Percentiles rank a stretch among this genome's conserved stretches.
phyloP scores from a whole-genome alignment of 129 eudicot genomes.

The Deinandra increscens region DNA sequence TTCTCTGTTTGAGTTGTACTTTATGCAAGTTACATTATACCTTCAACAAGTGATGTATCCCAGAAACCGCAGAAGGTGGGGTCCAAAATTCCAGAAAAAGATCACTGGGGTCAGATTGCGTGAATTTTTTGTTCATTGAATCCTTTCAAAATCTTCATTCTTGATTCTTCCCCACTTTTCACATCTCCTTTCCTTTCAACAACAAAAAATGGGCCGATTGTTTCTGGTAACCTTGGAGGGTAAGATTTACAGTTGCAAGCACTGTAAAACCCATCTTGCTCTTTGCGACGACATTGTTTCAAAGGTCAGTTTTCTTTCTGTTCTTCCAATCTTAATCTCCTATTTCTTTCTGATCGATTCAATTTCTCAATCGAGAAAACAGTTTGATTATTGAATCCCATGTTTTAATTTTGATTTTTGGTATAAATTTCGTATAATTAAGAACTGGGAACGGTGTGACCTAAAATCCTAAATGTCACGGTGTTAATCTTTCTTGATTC shows the following conservation, averaged over 20 bases:
- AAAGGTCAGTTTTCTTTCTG: slow-evolving; percentile 44
- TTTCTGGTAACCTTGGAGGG: slow-evolving; percentile 82
- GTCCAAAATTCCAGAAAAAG: slow-evolving; percentile 23
- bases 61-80: slow-evolving; percentile 25
- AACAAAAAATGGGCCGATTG: slow-evolving; percentile 67
- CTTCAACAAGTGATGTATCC: not conserved
- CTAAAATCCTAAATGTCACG: no score
- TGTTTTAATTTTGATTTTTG: slow-evolving; percentile 18
- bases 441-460: no score
- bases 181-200: slow-evolving; percentile 20
- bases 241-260: slow-evolving; percentile 88
- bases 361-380: no score
- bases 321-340: slow-evolving; percentile 11
- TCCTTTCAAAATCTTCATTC: slow-evolving; percentile 20
- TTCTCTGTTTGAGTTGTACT: not conserved
- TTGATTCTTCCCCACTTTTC: slow-evolving; percentile 7
- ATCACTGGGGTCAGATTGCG: no score
- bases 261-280: slow-evolving; percentile 94
- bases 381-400: not conserved
- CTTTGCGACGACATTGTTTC: slow-evolving; percentile 69
- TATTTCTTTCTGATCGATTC: not conserved
- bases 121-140: slow-evolving; percentile 34
- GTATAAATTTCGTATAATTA: no score
- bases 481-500: no score
- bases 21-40: not conserved